Conservation (phyloP, 306 rosid genomes). For the Hippophae gyantsensis region DNA sequence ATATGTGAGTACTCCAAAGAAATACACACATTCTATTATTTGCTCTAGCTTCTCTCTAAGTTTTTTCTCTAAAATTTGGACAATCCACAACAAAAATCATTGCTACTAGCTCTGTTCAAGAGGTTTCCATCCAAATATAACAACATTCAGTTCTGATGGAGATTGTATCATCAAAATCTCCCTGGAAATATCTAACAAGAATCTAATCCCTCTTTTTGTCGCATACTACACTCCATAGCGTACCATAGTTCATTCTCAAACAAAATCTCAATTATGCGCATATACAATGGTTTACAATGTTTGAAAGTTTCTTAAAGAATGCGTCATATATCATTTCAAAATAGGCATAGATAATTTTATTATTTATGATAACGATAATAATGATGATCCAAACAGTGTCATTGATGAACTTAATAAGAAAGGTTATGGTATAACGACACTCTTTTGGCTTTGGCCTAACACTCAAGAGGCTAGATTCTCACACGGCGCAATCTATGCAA, state of each 20-base stretch:
- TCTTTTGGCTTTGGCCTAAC: constrained; percentile 70
- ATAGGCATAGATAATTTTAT: constrained; percentile 49
- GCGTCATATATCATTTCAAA: constrained; percentile 57
- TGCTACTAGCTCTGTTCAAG: constrained; percentile 52
- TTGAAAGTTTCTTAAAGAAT: constrained; percentile 48
- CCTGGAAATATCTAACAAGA: constrained; percentile 32
- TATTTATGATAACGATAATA: constrained; percentile 55
- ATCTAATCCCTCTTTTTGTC: constrained; percentile 42
- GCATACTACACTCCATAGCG: constrained; percentile 35
- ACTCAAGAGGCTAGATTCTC: constrained; percentile 78
- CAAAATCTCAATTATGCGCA: constrained; percentile 41
- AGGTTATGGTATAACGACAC: constrained; percentile 36
- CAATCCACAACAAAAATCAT: too few species aligned
- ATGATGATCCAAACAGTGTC: constrained; percentile 28
- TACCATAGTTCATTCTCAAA: not conserved
- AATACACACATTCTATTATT: too few species aligned
- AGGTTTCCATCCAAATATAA: constrained; percentile 48
- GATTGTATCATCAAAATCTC: constrained; percentile 24
- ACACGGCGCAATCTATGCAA: constrained; percentile 34
- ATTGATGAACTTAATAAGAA: constrained; percentile 29
- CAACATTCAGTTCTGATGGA: constrained; percentile 1
- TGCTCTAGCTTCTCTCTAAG: too few species aligned
- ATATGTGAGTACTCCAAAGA: too few species aligned
- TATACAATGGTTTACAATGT: constrained; percentile 74
- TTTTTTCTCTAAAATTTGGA: too few species aligned